A percentile compares a stretch with the other conserved stretches of the same genome.
These are phyloP conservation scores for Cryptococcus sp. DNA, from an alignment of 1,284 basidiomycete species.

Conservation along the genomic window DNA sequence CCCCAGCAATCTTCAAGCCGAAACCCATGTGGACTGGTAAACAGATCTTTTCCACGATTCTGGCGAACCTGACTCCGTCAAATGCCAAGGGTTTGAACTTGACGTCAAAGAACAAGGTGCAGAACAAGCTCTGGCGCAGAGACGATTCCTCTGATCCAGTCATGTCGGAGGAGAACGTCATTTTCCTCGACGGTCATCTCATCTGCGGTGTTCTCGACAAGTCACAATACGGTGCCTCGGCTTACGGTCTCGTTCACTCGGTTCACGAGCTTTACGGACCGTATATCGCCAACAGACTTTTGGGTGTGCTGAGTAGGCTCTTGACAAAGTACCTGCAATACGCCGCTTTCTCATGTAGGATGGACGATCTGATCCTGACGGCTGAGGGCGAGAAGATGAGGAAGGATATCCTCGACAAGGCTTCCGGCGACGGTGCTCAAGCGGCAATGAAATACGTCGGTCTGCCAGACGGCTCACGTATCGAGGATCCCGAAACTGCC, in stretches of 20 bases:
- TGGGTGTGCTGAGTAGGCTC: constrained; percentile 88
- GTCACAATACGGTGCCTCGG: constrained; percentile 93
- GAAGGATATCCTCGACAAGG: constrained; percentile 68
- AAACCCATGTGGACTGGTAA: constrained; percentile 94
- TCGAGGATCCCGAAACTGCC: constrained; percentile 59
- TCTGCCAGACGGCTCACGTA: constrained; percentile 71
- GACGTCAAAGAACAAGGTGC: constrained; percentile 82
- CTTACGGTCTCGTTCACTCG: constrained; percentile 96
- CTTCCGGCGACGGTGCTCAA: constrained; percentile 73
- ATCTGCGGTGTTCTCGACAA: constrained; percentile 94
- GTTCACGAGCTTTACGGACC: constrained; percentile 98
- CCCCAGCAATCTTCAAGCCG: constrained; percentile 91
- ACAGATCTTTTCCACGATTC: constrained; percentile 90
- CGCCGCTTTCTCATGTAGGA: constrained; percentile 96
- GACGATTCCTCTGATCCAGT: constrained; percentile 50
- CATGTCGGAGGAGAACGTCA: constrained; percentile 75
- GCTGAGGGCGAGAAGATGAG: constrained; percentile 74
- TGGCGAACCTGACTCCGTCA: constrained; percentile 86
- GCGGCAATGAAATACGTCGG: constrained; percentile 72
- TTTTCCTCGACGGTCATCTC: constrained; percentile 92
- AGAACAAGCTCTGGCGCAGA: constrained; percentile 73
- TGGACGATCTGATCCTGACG: constrained; percentile 95
- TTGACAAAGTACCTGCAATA: constrained; percentile 98
- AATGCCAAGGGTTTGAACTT: constrained; percentile 83
- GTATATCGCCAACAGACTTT: constrained; percentile 82